Base-by-base conservation (phyloP, 106 monocot genomes). In the Dendrobium catenatum region DNA sequence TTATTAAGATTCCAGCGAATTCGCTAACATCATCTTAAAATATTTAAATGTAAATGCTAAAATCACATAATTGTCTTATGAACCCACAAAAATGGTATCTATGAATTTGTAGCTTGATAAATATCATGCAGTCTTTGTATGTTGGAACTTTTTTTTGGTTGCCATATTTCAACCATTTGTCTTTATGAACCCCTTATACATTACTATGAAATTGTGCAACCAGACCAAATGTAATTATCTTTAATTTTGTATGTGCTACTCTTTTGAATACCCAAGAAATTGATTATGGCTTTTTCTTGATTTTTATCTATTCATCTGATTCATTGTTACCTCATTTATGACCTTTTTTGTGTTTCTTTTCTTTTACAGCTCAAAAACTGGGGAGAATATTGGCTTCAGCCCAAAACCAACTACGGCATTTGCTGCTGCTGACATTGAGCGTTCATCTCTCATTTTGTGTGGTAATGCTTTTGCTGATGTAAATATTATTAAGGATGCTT, bases 381-480 rank as follows among this genome's bases (percentile, higher is more conserved):
- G 66, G 54, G 86, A 91, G 51, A 82, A 82, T 85, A 19, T 95
- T 83, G 91, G 92, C 42, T 77, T 89, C 73, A 85, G 70, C 58
- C 67, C 85, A 79, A 76, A 85, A 17, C 40, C 77, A 58, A 73
- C 78, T 84, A 40, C 61, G 83, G 97, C 93, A 79, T 93, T 91
- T 83, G 78, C 89, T 80, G 98, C 86, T 77, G 98, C 85, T 76
- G 94, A 98, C 78, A 73, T 98, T 75, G 94, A 95, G 68, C 84
- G 85, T 22, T 94, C 89, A 79, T 93, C 98, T 18, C 92, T 98
- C 67, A 82, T 98, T 43, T 68, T 95, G 29, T 94, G 92, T 79
- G 95, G 98, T 82, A 91, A 87, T 90, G 87, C 93, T 55, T 98
- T 88, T 86, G 84, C 89, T 80, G 91, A 92, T 91, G 75, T 51